These are phyloP conservation scores for Sarocladiaceae sp. DNA, from an alignment of 2,329 filamentous ascomycete genomes.

Conservation along the genomic window DNA sequence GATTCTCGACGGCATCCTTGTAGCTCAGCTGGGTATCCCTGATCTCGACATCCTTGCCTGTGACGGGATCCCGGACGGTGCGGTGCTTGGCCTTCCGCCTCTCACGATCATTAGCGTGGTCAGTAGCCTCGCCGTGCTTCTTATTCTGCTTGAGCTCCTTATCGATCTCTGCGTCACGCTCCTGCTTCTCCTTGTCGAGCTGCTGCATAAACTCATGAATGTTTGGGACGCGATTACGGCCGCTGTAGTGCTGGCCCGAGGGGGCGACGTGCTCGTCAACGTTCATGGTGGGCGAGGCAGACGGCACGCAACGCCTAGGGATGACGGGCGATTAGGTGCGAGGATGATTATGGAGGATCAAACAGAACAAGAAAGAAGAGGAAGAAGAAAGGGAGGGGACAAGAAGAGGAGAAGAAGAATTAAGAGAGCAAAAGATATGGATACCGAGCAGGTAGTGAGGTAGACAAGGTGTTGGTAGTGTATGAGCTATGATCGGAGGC, in stretches of 20 bases:
- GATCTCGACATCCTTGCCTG: conserved; percentile 78
- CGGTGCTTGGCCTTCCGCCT: conserved; percentile 34
- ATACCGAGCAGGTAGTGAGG: too few relatives aligned
- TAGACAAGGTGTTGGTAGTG: neutral
- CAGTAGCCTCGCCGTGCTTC: conserved; percentile 28
- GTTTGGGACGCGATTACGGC: conserved; percentile 76
- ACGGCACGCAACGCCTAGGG: neutral
- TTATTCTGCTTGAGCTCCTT: conserved; percentile 37
- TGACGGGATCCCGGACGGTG: conserved; percentile 78
- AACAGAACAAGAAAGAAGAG: neutral
- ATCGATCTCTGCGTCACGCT: conserved; percentile 68
- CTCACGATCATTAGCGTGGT: conserved; percentile 32
- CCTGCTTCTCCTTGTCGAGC: conserved; percentile 72
- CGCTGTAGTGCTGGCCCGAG: conserved; percentile 66
- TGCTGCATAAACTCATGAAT: conserved; percentile 76
- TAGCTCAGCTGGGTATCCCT: conserved; percentile 69
- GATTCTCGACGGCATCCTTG: conserved; percentile 64
- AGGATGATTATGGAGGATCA: neutral
- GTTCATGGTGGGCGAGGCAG: conserved; percentile 24
- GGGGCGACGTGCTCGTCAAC: conserved; percentile 34
- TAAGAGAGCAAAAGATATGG: too few relatives aligned
- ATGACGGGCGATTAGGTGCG: neutral
- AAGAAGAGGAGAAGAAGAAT: neutral
- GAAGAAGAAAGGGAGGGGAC: neutral
- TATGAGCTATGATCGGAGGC: neutral